Conservation (phyloP, 495 filamentous ascomycete genomes). For the Elasticomyces elasticus region DNA sequence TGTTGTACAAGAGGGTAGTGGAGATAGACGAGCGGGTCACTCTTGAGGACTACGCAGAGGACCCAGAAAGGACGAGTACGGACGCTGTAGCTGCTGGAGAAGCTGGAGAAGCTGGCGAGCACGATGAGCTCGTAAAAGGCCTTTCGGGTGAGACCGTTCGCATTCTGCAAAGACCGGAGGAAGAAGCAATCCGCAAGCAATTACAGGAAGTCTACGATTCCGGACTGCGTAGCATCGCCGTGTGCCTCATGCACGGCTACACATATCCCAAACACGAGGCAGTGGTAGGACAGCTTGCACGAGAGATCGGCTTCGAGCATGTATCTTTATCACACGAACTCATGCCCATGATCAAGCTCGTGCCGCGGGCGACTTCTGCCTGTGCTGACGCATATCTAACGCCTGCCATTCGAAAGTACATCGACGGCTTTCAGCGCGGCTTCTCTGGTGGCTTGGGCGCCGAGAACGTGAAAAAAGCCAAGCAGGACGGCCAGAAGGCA, state of each 20-base stretch:
- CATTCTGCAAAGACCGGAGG: slow-evolving; percentile 50
- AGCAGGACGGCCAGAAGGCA: slow-evolving; percentile 44
- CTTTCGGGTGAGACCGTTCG: slow-evolving; percentile 61
- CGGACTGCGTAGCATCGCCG: slow-evolving; percentile 61
- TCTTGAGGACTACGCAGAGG: slow-evolving; percentile 78
- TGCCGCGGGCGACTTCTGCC: slow-evolving; percentile 80
- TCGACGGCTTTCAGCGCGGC: slow-evolving; percentile 71
- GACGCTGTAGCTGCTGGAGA: slow-evolving; percentile 40
- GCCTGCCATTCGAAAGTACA: slow-evolving; percentile 91
- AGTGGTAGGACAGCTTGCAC: slow-evolving; percentile 55
- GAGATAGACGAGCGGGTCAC: slow-evolving; percentile 44
- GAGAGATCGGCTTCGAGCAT: slow-evolving; percentile 64
- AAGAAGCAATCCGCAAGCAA: slow-evolving; percentile 41
- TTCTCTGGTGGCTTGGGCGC: slow-evolving; percentile 62
- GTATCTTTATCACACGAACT: slow-evolving; percentile 64
- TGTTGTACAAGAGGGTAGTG: slow-evolving; percentile 37
- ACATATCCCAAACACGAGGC: slow-evolving; percentile 68
- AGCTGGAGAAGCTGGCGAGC: slow-evolving; percentile 37
- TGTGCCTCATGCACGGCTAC: slow-evolving; percentile 74
- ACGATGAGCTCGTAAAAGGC: slow-evolving; percentile 51
- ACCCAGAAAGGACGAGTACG: slow-evolving; percentile 51
- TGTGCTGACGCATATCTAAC: slow-evolving; percentile 95
- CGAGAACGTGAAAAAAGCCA: slow-evolving; percentile 52
- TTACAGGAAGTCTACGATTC: slow-evolving; percentile 50
- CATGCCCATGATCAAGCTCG: slow-evolving; percentile 92